Evolutionary conservation across 768 basidiomycete species (phyloP), one percentile per base, ranked within the genome.

Genomic region (Cyclocybe cylindracea): DNA sequence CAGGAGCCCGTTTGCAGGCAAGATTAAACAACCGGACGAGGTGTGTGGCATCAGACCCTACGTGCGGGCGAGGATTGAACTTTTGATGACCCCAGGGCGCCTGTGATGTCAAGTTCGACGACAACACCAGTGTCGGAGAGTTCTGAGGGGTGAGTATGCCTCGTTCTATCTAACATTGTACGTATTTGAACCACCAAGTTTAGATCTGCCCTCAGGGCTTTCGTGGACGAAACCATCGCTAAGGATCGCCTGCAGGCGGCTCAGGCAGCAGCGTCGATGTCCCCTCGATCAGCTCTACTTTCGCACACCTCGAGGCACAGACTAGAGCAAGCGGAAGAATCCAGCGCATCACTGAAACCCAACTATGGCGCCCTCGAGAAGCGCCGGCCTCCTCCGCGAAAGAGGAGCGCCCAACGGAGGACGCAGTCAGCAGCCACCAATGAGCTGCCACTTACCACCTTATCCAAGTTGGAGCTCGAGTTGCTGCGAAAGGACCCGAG

Each of bases 231-330:
- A 10, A 52, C 59, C 31, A 50, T 56, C 37, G 54, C 51, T 9
- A 53, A 59, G 46, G 59, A 63, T 46, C 59, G 58, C 32, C 57
- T 54, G 41, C 24, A 24, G 24, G 24, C 24, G 5, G 24, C 24
- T 24, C 24, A 24, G 24, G 24, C 24, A 24, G 24, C 24, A 24
- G 53, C 56, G 13, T 54, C 61, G 39, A 60, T 61, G 50, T 66
- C 65, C 13, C 65, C 65, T 53, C 59, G 65, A 42, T 60, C 58
- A 39, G 65, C 65, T 11, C 9, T 66, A 14, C 61, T 66, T 44
- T 63, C 65, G 16, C 62, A 66, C 39, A 58, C 62, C 0, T 57
- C 65, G 35, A 48, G 63, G 13, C 44, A 50, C 5, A 5, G 24
- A 46, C 48, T 48, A 32, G 48, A 33, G 5, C 53, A 31, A 36